Percentiles rank a stretch among this genome's conserved stretches.
These are phyloP conservation scores for Botrytis fragariae DNA, from an alignment of 2,329 filamentous ascomycete species.

Conservation along the genomic window DNA sequence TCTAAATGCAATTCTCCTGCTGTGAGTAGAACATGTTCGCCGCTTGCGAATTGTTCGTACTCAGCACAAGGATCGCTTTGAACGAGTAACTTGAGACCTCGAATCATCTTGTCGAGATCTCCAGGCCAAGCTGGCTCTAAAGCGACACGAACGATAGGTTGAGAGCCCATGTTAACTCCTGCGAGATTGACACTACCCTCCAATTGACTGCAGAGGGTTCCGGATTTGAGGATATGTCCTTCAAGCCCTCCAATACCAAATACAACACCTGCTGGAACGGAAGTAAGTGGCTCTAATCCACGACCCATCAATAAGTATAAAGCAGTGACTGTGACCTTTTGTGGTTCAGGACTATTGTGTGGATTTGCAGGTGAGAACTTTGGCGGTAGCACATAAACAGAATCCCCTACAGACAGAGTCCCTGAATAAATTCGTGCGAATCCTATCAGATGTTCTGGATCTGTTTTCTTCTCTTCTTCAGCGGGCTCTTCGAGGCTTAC, in stretches of 20 bases:
- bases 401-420: slow-evolving; percentile 82
- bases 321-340: slow-evolving; percentile 80
- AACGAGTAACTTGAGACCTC: slow-evolving; percentile 79
- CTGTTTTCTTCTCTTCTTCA: slow-evolving; percentile 57
- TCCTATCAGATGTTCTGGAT: slow-evolving; percentile 86
- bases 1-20: slow-evolving; percentile 94
- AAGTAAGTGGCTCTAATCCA: slow-evolving; percentile 75
- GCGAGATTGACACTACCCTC: slow-evolving; percentile 88
- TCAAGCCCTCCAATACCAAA: slow-evolving; percentile 93
- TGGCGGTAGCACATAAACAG: slow-evolving; percentile 84
- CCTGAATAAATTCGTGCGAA: slow-evolving; percentile 95
- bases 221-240: slow-evolving; percentile 91
- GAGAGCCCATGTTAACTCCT: slow-evolving; percentile 74
- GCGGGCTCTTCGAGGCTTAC: slow-evolving; percentile 56
- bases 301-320: slow-evolving; percentile 96
- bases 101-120: slow-evolving; percentile 93
- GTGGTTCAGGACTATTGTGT: slow-evolving; percentile 67
- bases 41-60: slow-evolving; percentile 88
- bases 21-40: slow-evolving; percentile 92
- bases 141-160: slow-evolving; percentile 92
- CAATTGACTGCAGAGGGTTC: slow-evolving; percentile 84
- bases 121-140: slow-evolving; percentile 89
- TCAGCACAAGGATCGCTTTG: slow-evolving; percentile 95
- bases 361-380: slow-evolving; percentile 86
- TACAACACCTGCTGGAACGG: slow-evolving; percentile 88